Evolutionary conservation across 1,284 basidiomycete genomes (phyloP).

Genomic region (Ustilago cynodontis): DNA sequence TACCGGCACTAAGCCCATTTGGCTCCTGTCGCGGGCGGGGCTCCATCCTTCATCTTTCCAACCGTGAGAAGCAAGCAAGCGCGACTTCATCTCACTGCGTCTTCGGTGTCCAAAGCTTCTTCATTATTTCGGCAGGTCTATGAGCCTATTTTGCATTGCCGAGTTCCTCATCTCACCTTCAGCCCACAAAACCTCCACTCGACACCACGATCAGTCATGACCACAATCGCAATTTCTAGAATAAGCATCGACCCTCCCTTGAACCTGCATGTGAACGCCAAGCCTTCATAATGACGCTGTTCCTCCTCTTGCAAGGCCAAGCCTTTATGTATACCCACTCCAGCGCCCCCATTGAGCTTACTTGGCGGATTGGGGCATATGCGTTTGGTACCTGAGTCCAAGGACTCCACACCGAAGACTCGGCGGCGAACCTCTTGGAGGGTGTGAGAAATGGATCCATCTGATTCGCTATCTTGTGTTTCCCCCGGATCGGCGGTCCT

Average conservation of each 20-base stretch:
- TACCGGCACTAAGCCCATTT: neutral
- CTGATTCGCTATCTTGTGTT: slow-evolving; percentile 6
- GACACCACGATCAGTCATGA: neutral
- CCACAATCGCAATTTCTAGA: neutral
- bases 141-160: slow-evolving; percentile 7
- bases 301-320: neutral
- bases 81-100: neutral
- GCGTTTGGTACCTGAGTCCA: too few species aligned
- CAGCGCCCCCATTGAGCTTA: too few species aligned
- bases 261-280: neutral
- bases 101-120: slow-evolving; percentile 1
- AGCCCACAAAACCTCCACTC: neutral
- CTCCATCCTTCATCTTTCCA: neutral
- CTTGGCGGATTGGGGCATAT: too few species aligned
- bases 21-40: neutral
- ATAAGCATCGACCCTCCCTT: neutral
- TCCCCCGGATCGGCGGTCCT: slow-evolving; percentile 35
- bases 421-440: neutral
- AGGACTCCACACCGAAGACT: too few species aligned
- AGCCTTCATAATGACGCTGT: neutral
- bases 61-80: neutral
- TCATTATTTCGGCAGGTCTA: slow-evolving; percentile 1
- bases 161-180: slow-evolving; percentile 1
- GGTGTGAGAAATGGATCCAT: neutral
- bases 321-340: too few species aligned